Percentiles rank a stretch among this genome's conserved stretches.
Conservation (phyloP, 371 early-diverging fungal genomes). For the Syncephalastrum racemosum region DNA sequence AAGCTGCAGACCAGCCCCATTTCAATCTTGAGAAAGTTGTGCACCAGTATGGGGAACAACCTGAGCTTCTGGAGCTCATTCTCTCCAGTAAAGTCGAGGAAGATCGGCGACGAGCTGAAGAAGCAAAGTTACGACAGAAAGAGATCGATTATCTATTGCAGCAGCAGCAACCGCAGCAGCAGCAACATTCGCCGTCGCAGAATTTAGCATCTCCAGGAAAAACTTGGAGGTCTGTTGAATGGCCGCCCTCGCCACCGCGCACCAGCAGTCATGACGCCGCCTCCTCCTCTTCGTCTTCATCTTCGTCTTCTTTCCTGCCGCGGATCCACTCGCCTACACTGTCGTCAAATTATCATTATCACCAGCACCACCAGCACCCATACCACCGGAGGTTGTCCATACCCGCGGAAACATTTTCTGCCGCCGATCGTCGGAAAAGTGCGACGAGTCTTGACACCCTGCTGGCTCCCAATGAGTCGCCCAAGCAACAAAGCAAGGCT, state of each 20-base stretch:
- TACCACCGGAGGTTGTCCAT: too few relatives aligned
- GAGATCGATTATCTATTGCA: constrained; percentile 40
- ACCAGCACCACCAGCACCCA: constrained; percentile 2
- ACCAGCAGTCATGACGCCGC: too few relatives aligned
- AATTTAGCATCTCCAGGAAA: background rate
- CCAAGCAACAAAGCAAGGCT: background rate
- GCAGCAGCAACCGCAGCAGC: constrained; percentile 11
- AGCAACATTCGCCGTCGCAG: background rate
- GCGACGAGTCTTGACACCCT: too few relatives aligned
- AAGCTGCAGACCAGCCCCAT: constrained; percentile 9
- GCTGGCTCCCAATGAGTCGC: background rate
- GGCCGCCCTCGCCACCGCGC: too few relatives aligned
- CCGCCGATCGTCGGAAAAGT: too few relatives aligned
- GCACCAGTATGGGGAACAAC: constrained; percentile 45
- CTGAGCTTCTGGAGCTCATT: constrained; percentile 52
- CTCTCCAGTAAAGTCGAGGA: constrained; percentile 56
- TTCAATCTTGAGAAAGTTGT: constrained; percentile 50
- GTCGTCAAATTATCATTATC: background rate
- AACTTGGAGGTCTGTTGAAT: background rate
- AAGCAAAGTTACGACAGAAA: constrained; percentile 45
- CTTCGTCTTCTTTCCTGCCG: constrained; percentile 7
- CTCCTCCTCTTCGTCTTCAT: too few relatives aligned
- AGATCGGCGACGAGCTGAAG: constrained; percentile 56
- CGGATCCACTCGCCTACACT: constrained; percentile 8
- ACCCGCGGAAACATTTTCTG: too few relatives aligned